Conservation (phyloP, 352 stramenopile species). For the Globisporangium lucens region DNA sequence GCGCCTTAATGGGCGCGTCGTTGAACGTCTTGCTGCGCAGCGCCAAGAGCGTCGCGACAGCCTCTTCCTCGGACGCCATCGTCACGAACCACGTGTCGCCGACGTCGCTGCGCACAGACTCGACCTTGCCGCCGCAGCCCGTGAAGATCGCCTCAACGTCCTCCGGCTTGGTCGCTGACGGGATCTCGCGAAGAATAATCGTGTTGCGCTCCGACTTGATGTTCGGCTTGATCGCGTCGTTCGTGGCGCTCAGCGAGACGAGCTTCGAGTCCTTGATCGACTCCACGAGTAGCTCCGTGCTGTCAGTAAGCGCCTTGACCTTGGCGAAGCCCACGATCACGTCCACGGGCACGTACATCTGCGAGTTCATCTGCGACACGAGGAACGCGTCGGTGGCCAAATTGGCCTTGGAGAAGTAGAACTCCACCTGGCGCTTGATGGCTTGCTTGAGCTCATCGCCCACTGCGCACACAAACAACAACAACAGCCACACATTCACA, state of each 20-base stretch:
- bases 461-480: constrained; percentile 23
- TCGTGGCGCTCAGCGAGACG: constrained; percentile 64
- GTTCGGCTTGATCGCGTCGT: constrained; percentile 91
- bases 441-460: constrained; percentile 71
- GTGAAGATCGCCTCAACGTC: constrained; percentile 89
- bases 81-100: constrained; percentile 93
- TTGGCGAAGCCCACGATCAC: constrained; percentile 83
- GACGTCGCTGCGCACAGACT: constrained; percentile 88
- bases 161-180: constrained; percentile 77
- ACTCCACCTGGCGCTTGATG: constrained; percentile 88
- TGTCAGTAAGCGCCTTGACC: constrained; percentile 81
- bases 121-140: constrained; percentile 66
- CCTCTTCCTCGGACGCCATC: constrained; percentile 86
- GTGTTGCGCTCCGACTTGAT: constrained; percentile 91
- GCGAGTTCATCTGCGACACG: constrained; percentile 88
- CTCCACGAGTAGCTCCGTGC: constrained; percentile 58
- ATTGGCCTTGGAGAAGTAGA: constrained; percentile 91
- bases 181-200: constrained; percentile 92
- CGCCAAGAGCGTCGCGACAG: constrained; percentile 79
- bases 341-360: constrained; percentile 86
- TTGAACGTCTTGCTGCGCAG: constrained; percentile 90
- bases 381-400: constrained; percentile 84
- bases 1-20: constrained; percentile 84
- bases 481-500: not conserved
- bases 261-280: constrained; percentile 69